Percentiles rank a stretch among this genome's conserved stretches.
Evolutionary conservation across 1,284 basidiomycete genomes (phyloP).

Genomic region (Cutaneotrichosporon dermatis): DNA sequence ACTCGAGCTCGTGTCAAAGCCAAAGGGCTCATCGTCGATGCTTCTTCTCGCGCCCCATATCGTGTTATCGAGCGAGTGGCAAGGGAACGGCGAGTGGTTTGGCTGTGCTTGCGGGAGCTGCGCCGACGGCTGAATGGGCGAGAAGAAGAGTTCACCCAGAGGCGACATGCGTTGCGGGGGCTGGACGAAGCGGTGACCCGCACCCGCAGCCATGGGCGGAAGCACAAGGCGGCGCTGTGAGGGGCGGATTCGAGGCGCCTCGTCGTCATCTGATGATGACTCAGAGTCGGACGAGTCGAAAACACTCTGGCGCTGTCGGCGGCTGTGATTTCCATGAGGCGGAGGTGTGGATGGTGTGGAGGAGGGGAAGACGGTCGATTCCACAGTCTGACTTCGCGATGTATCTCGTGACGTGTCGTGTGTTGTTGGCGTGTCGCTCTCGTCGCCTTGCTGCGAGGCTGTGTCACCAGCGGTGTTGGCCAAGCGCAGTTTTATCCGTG

Average conservation of each 20-base stretch:
- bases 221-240: slow-evolving; percentile 19
- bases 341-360: slow-evolving; percentile 5
- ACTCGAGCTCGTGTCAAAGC: slow-evolving; percentile 33
- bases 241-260: slow-evolving; percentile 10
- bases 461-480: background rate
- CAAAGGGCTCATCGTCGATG: slow-evolving; percentile 18
- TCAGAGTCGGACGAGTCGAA: slow-evolving; percentile 41
- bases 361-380: slow-evolving; percentile 4
- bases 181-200: slow-evolving; percentile 10
- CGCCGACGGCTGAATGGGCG: slow-evolving; percentile 15
- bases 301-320: slow-evolving; percentile 8
- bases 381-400: slow-evolving; percentile 14
- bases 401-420: slow-evolving; percentile 7
- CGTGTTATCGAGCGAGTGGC: slow-evolving; percentile 46
- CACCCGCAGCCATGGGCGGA: slow-evolving; percentile 8
- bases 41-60: slow-evolving; percentile 35
- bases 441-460: slow-evolving; percentile 7
- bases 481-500: slow-evolving; percentile 18
- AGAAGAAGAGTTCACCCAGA: slow-evolving; percentile 33
- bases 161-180: slow-evolving; percentile 20
- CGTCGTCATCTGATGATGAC: slow-evolving; percentile 38
- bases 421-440: slow-evolving; percentile 7
- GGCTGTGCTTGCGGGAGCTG: slow-evolving; percentile 18
- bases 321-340: background rate
- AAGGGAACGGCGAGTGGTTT: slow-evolving; percentile 40